Conservation (phyloP, 176 grass and related monocot genomes). For the Juncus inflexus region DNA sequence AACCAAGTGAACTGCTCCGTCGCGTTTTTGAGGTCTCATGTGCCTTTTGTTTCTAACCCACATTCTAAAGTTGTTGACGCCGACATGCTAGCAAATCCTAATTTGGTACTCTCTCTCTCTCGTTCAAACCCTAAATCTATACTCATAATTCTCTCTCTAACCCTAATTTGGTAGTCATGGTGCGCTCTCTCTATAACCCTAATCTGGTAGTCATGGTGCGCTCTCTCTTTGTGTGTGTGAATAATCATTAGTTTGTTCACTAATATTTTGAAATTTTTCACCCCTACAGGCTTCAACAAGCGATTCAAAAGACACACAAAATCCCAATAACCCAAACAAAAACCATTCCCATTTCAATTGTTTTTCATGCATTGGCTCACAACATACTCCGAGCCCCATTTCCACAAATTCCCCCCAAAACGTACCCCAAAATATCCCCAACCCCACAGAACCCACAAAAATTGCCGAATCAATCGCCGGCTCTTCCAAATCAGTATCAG, state of each 20-base stretch:
- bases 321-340: neutral
- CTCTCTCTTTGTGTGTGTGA: slow-evolving; percentile 4
- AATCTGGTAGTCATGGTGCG: too few relatives aligned
- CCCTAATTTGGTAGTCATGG: too few relatives aligned
- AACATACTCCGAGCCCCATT: neutral
- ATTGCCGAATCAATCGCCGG: slow-evolving; percentile 20
- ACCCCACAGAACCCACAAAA: slow-evolving; percentile 9
- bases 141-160: neutral
- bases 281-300: neutral
- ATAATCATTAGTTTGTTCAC: neutral
- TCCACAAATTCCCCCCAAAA: slow-evolving; percentile 2
- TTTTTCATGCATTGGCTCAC: slow-evolving; percentile 11
- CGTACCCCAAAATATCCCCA: slow-evolving; percentile 1
- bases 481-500: slow-evolving; percentile 2
- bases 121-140: neutral
- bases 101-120: slow-evolving; percentile 15
- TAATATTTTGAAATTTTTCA: neutral
- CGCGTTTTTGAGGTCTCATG: slow-evolving; percentile 63
- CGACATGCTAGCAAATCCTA: slow-evolving; percentile 38
- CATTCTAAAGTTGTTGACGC: slow-evolving; percentile 72
- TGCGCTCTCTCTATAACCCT: neutral
- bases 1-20: slow-evolving; percentile 66
- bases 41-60: slow-evolving; percentile 57
- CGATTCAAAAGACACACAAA: neutral
- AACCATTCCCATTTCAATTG: neutral